Evolutionary conservation across 805 yeast genomes (phyloP).

Genomic region (Scheffersomyces spartinae): DNA sequence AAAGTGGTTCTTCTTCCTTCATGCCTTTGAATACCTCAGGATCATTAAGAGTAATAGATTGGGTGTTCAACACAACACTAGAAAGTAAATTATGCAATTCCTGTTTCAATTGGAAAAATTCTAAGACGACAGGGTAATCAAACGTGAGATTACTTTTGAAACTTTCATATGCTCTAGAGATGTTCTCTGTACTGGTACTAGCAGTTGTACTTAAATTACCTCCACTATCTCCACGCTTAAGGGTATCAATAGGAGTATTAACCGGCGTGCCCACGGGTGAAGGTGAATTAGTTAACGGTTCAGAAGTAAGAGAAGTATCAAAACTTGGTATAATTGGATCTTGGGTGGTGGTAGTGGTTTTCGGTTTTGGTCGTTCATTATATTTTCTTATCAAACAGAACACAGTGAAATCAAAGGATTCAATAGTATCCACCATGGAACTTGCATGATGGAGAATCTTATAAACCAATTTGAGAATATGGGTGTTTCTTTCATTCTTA

Average conservation of each 20-base stretch:
- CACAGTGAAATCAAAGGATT: constrained; percentile 51
- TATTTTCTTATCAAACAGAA: constrained; percentile 31
- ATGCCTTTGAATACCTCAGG: constrained; percentile 63
- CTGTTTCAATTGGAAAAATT: constrained; percentile 67
- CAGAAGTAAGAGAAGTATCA: too few species aligned
- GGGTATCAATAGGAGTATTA: background rate
- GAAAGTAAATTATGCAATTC: constrained; percentile 50
- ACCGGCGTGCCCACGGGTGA: background rate
- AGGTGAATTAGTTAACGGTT: too few species aligned
- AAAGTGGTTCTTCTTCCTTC: constrained; percentile 40
- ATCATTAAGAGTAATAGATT: constrained; percentile 57
- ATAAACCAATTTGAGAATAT: constrained; percentile 40
- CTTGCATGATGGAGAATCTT: constrained; percentile 39
- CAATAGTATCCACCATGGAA: constrained; percentile 39
- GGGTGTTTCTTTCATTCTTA: constrained; percentile 36
- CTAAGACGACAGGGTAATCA: constrained; percentile 47
- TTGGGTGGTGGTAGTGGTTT: constrained; percentile 1
- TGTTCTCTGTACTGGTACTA: too few species aligned
- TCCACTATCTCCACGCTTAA: background rate
- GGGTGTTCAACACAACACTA: constrained; percentile 54
- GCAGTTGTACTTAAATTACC: background rate
- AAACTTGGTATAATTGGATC: too few species aligned
- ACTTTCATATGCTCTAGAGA: too few species aligned
- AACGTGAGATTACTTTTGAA: constrained; percentile 24
- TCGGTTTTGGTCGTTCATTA: constrained; percentile 6